phyloP scores from a whole-genome alignment of 345 rosid species.

The Microthlaspi erraticum region DNA sequence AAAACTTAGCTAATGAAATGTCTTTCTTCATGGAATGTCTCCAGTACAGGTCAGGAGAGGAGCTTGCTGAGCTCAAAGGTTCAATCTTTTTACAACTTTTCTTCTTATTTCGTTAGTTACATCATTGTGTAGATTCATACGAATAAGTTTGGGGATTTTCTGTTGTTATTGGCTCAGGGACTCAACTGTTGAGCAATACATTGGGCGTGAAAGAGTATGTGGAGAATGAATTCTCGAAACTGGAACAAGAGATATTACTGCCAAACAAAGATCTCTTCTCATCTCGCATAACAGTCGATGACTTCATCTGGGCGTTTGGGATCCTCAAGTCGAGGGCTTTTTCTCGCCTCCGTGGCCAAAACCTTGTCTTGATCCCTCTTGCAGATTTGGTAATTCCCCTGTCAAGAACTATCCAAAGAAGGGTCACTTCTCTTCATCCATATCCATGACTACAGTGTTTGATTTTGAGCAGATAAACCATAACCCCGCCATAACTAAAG shows the following conservation, averaged over 20 bases:
- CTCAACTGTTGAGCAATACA: slow-evolving; percentile 80
- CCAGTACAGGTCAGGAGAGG: slow-evolving; percentile 99
- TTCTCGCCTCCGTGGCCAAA: slow-evolving; percentile 85
- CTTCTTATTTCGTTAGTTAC: neutral
- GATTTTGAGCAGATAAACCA: slow-evolving; percentile 73
- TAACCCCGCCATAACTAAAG: slow-evolving; percentile 66
- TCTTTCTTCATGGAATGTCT: slow-evolving; percentile 52
- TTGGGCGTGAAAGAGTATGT: slow-evolving; percentile 70
- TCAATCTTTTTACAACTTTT: slow-evolving; percentile 10
- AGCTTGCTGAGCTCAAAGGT: slow-evolving; percentile 94
- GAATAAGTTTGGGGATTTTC: neutral
- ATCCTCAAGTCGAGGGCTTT: slow-evolving; percentile 88
- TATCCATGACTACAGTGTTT: slow-evolving; percentile 3
- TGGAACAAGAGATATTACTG: slow-evolving; percentile 64
- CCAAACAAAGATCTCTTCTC: slow-evolving; percentile 74
- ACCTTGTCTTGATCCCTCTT: slow-evolving; percentile 85
- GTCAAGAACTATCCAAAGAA: neutral
- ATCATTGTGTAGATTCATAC: slow-evolving; percentile 9
- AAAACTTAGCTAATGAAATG: slow-evolving; percentile 36
- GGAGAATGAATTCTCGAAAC: slow-evolving; percentile 61
- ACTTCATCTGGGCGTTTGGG: slow-evolving; percentile 90
- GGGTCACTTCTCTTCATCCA: neutral
- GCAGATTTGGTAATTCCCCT: slow-evolving; percentile 75
- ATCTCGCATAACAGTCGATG: slow-evolving; percentile 61
- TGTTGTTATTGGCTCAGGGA: slow-evolving; percentile 52